These are phyloP conservation scores for Podospora tetraspora DNA, from an alignment of 495 filamentous ascomycete species.

Conservation along the genomic window DNA sequence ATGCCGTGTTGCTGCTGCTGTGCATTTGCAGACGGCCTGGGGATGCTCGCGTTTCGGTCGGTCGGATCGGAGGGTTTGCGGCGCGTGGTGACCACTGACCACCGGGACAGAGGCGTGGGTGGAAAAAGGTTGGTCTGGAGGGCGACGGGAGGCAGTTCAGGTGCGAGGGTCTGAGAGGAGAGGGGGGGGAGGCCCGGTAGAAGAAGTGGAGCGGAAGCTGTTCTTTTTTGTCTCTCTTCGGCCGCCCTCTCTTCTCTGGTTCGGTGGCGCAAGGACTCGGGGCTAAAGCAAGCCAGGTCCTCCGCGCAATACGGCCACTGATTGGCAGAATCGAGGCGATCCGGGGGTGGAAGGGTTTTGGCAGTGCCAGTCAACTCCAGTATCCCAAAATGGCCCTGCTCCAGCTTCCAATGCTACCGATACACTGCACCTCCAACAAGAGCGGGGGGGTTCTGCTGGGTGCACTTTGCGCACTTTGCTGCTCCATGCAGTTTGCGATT, in stretches of 20 bases:
- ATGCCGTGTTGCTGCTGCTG: neutral
- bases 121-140: neutral
- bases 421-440: neutral
- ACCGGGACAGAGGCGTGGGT: neutral
- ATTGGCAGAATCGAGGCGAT: slow-evolving; percentile 22
- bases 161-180: slow-evolving; percentile 1
- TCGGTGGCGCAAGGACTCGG: slow-evolving; percentile 32
- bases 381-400: neutral
- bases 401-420: neutral
- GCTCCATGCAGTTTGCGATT: slow-evolving; percentile 2
- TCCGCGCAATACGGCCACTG: slow-evolving; percentile 18
- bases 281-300: slow-evolving; percentile 20
- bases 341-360: slow-evolving; percentile 11
- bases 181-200: neutral
- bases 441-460: neutral
- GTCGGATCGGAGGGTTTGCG: slow-evolving; percentile 1
- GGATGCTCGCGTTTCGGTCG: slow-evolving; percentile 1
- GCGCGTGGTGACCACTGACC: neutral
- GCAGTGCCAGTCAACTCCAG: neutral
- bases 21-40: neutral
- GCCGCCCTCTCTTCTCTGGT: neutral
- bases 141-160: neutral
- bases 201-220: slow-evolving; percentile 18
- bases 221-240: slow-evolving; percentile 22
- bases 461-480: slow-evolving; percentile 4